Evolutionary conservation across 208 protist genomes (phyloP).

Genomic region (Endotrypanum monterogeii): DNA sequence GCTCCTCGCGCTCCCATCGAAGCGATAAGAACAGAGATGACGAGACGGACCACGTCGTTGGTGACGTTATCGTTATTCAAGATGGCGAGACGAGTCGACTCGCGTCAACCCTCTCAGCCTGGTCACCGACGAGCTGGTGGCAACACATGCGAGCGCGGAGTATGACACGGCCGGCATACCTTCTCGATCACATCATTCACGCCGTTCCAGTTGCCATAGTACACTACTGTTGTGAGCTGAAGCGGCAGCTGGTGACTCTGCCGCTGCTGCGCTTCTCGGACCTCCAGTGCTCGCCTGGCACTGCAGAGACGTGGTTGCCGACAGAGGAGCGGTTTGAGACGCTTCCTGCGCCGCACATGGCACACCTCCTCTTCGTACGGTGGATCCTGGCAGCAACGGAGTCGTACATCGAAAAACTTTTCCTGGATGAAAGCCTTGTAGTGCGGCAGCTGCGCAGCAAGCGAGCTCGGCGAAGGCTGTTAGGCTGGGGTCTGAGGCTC

Average conservation of each 20-base stretch:
- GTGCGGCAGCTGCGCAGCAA: constrained; percentile 72
- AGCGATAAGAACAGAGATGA: constrained; percentile 6
- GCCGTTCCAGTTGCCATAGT: constrained; percentile 59
- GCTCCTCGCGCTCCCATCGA: constrained; percentile 14
- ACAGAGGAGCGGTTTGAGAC: constrained; percentile 26
- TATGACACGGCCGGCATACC: constrained; percentile 38
- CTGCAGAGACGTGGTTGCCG: constrained; percentile 17
- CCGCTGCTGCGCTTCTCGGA: constrained; percentile 63
- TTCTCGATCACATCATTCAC: constrained; percentile 66
- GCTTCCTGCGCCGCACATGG: neutral
- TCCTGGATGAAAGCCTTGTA: constrained; percentile 75
- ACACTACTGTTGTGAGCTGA: constrained; percentile 66
- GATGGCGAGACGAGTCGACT: constrained; percentile 13
- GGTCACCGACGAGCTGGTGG: constrained; percentile 28
- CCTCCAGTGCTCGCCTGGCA: constrained; percentile 6
- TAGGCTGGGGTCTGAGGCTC: constrained; percentile 66
- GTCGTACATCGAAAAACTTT: constrained; percentile 56
- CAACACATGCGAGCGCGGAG: constrained; percentile 29
- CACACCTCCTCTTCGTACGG: constrained; percentile 47
- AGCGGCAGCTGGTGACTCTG: constrained; percentile 63
- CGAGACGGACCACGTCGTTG: constrained; percentile 1
- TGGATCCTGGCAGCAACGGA: constrained; percentile 34
- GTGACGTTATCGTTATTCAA: constrained; percentile 24
- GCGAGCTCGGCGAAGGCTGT: constrained; percentile 38
- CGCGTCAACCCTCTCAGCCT: constrained; percentile 1